A percentile compares a stretch with the other conserved stretches of the same genome.
Conservation (phyloP, 208 protist genomes). For the Wallacemonas sp. region DNA sequence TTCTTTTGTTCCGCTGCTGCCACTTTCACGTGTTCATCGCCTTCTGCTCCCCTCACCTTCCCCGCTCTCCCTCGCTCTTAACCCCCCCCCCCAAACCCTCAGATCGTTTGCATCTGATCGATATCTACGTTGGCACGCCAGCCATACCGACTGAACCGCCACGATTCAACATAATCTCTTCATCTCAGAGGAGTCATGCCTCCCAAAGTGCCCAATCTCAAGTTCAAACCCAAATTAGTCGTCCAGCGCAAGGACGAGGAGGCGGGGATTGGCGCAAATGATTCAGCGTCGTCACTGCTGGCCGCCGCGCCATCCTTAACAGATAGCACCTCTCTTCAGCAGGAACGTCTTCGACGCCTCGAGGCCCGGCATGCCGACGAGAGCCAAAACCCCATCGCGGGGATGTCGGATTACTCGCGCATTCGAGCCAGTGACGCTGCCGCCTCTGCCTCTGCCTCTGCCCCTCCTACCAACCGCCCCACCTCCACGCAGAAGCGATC, state of each 20-base stretch:
- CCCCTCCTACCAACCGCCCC: background rate
- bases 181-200: slow-evolving; percentile 49
- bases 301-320: slow-evolving; percentile 12
- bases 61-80: too few species aligned
- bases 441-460: background rate
- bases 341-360: slow-evolving; percentile 55
- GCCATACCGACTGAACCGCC: too few species aligned
- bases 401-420: slow-evolving; percentile 16
- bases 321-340: slow-evolving; percentile 55
- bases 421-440: slow-evolving; percentile 9
- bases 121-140: too few species aligned
- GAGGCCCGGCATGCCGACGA: slow-evolving; percentile 26
- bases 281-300: background rate
- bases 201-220: slow-evolving; percentile 64
- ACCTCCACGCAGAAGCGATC: background rate
- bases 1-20: too few species aligned
- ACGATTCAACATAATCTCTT: too few species aligned
- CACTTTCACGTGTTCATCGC: too few species aligned
- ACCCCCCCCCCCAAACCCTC: too few species aligned
- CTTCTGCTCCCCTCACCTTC: too few species aligned
- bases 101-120: too few species aligned
- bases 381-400: background rate
- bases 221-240: slow-evolving; percentile 68
- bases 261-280: too few species aligned
- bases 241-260: slow-evolving; percentile 32